phyloP scores from a whole-genome alignment of 2,329 filamentous ascomycete genomes.

The Nectriaceae sp. region DNA sequence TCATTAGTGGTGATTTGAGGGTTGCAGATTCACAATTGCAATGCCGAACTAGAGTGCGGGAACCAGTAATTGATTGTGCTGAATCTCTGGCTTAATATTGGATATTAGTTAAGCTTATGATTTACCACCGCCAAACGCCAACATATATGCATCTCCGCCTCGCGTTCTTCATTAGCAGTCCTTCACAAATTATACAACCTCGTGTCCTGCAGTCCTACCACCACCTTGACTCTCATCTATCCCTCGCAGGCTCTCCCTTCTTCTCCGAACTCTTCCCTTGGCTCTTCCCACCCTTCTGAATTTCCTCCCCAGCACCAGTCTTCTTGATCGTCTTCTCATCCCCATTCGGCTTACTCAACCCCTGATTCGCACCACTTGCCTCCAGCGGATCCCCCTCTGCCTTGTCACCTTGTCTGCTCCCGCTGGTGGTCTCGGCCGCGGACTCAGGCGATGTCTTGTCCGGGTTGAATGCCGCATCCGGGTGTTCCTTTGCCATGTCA shows the following conservation, averaged over 20 bases:
- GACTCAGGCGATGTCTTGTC: slow-evolving; percentile 66
- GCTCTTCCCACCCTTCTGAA: slow-evolving; percentile 38
- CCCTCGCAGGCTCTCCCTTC: slow-evolving; percentile 21
- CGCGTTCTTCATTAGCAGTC: no score
- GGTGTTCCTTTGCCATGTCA: slow-evolving; percentile 53
- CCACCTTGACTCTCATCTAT: no score
- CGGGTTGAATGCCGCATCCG: slow-evolving; percentile 69
- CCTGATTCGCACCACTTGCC: slow-evolving; percentile 47
- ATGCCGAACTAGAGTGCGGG: no score
- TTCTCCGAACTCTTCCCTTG: slow-evolving; percentile 33
- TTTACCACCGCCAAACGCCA: no score
- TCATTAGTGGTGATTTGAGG: no score
- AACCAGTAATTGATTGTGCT: no score
- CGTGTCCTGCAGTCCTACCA: no score
- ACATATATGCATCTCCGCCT: no score
- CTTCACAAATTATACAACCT: neutral
- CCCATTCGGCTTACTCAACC: slow-evolving; percentile 41
- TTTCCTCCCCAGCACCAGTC: slow-evolving; percentile 34
- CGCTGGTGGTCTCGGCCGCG: slow-evolving; percentile 53
- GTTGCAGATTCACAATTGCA: no score
- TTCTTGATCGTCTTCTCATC: slow-evolving; percentile 37
- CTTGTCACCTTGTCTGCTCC: slow-evolving; percentile 38
- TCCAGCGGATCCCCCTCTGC: slow-evolving; percentile 37
- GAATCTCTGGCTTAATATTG: no score
- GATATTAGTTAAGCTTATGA: no score